Evolutionary conservation across 2,329 filamentous ascomycete genomes (phyloP).

Genomic region (Xenoacremonium recifei): DNA sequence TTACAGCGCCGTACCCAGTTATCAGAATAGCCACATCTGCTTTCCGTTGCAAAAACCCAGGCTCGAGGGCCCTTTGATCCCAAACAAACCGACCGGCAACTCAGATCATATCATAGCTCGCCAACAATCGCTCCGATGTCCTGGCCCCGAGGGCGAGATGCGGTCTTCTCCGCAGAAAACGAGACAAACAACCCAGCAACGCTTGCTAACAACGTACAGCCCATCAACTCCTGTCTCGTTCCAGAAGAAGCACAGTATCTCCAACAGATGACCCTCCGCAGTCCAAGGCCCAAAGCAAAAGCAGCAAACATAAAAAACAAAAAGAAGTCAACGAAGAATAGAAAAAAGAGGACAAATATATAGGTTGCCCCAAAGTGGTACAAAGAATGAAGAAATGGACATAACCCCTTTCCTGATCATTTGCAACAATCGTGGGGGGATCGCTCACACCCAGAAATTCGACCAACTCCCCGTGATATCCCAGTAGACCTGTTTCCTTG

Average conservation of each 20-base stretch:
- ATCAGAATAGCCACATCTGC: constrained; percentile 31
- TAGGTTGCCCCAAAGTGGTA: constrained; percentile 26
- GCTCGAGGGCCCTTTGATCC: constrained; percentile 32
- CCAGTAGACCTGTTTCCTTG: constrained; percentile 28
- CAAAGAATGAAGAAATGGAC: constrained; percentile 27
- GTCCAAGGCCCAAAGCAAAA: constrained; percentile 3
- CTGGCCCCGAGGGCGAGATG: constrained; percentile 25
- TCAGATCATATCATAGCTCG: constrained; percentile 34
- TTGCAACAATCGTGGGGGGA: constrained; percentile 27
- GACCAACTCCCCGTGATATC: constrained; percentile 37
- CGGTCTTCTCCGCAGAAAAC: constrained; percentile 21
- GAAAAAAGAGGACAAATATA: constrained; percentile 28
- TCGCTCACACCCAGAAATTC: constrained; percentile 29
- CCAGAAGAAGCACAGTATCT: constrained; percentile 19
- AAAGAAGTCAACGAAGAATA: constrained; percentile 21
- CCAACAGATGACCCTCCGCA: constrained; percentile 15
- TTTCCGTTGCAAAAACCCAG: constrained; percentile 34
- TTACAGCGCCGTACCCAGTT: constrained; percentile 33
- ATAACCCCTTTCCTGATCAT: constrained; percentile 29
- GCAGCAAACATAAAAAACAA: constrained; percentile 8
- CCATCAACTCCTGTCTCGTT: too few relatives aligned
- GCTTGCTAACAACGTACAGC: constrained; percentile 9
- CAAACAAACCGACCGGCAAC: constrained; percentile 29
- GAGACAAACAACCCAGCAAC: constrained; percentile 28
- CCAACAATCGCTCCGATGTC: constrained; percentile 30